Conservation (phyloP, 2,329 filamentous ascomycete genomes). For the Nothophoma quercina region DNA sequence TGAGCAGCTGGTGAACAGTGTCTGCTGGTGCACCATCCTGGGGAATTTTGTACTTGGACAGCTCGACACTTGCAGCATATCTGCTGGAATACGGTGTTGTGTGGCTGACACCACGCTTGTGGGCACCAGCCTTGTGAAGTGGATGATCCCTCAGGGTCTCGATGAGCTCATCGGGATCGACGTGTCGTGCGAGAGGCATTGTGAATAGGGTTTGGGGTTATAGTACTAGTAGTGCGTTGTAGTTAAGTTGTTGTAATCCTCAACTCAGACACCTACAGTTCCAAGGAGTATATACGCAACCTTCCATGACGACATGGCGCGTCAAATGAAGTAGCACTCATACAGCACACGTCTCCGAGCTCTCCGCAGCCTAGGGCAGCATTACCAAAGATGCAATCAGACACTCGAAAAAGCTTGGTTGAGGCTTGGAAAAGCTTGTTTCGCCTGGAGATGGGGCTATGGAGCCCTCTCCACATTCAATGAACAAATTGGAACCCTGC, state of each 20-base stretch:
- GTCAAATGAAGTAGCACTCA: not conserved
- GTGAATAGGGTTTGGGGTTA: conserved; percentile 5
- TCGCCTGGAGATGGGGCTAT: not conserved
- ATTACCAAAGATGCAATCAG: conserved; percentile 8
- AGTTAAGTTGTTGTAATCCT: not conserved
- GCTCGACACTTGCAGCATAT: conserved; percentile 62
- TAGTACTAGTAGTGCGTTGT: not conserved
- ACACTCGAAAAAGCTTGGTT: conserved; percentile 35
- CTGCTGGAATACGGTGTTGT: conserved; percentile 65
- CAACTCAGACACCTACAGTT: not conserved
- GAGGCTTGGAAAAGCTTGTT: conserved; percentile 43
- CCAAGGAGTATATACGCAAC: conserved; percentile 16
- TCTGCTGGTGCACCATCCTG: conserved; percentile 66
- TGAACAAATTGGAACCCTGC: conserved; percentile 1
- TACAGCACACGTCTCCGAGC: conserved; percentile 1
- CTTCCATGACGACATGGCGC: conserved; percentile 16
- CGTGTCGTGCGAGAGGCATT: conserved; percentile 62
- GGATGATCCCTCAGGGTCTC: conserved; percentile 59
- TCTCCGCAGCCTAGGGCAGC: too few species aligned
- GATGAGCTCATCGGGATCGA: conserved; percentile 63
- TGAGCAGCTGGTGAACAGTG: conserved; percentile 68
- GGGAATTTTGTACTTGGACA: conserved; percentile 68
- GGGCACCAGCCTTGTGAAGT: conserved; percentile 48
- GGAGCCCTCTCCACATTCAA: conserved; percentile 3
- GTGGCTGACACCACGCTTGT: conserved; percentile 55